phyloP scores from a whole-genome alignment of 208 protist species.

The Cochliopodium minus region DNA sequence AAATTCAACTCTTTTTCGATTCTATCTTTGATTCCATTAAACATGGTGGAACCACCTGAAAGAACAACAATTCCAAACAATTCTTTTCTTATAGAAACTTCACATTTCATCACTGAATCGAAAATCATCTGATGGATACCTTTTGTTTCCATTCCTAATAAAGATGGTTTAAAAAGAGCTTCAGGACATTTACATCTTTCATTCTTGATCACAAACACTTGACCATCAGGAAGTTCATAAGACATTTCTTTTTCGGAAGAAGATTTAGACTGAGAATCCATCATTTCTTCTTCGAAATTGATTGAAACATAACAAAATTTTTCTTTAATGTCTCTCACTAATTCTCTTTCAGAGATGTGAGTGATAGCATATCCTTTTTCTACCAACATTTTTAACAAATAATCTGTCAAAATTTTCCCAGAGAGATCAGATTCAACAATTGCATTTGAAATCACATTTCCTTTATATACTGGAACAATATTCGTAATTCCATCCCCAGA shows the following conservation, averaged over 20 bases:
- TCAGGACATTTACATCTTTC: constrained; percentile 14
- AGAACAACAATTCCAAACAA: constrained; percentile 53
- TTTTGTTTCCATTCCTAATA: constrained; percentile 12
- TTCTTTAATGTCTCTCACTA: constrained; percentile 67
- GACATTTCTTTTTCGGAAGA: not conserved
- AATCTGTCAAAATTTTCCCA: constrained; percentile 52
- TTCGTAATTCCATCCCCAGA: constrained; percentile 59
- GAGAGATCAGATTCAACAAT: constrained; percentile 48
- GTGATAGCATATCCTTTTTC: constrained; percentile 60
- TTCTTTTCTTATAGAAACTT: constrained; percentile 52
- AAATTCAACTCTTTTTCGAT: constrained; percentile 52
- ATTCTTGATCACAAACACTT: constrained; percentile 5
- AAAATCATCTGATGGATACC: constrained; percentile 47
- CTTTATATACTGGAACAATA: constrained; percentile 68
- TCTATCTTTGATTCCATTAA: constrained; percentile 56
- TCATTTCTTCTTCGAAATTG: constrained; percentile 41
- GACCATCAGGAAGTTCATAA: constrained; percentile 18
- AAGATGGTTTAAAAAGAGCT: constrained; percentile 14
- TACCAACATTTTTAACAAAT: constrained; percentile 43
- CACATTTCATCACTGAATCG: constrained; percentile 89
- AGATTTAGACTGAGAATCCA: constrained; percentile 26
- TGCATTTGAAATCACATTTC: constrained; percentile 59
- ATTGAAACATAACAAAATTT: constrained; percentile 68
- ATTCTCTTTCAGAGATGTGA: constrained; percentile 55
- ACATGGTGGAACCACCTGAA: constrained; percentile 54